These are phyloP conservation scores for Cicer chorassanicum DNA, from an alignment of 306 rosid species.

Conservation along the genomic window DNA sequence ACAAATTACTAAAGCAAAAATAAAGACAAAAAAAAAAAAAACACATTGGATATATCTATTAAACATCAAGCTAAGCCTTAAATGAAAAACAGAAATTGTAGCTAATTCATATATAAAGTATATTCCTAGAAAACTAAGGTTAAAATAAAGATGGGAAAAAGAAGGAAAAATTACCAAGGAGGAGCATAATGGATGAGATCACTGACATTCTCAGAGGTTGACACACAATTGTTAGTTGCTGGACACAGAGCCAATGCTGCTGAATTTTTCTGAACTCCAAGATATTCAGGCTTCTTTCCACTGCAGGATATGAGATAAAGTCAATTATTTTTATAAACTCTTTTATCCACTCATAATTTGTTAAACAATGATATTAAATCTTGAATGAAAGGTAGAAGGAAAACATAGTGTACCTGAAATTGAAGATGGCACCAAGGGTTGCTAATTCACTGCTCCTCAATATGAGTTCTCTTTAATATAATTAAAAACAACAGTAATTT, in stretches of 20 bases:
- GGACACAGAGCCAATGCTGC: conserved; percentile 87
- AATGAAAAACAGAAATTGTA: background rate
- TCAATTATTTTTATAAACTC: background rate
- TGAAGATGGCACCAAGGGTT: conserved; percentile 78
- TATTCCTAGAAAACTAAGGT: background rate
- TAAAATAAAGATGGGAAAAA: background rate
- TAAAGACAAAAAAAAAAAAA: background rate
- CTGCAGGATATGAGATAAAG: conserved; percentile 44
- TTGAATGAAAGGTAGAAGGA: too few relatives aligned
- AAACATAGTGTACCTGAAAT: conserved; percentile 56
- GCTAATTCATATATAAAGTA: background rate
- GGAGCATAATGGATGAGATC: conserved; percentile 88
- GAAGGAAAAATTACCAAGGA: conserved; percentile 68
- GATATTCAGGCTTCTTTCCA: conserved; percentile 89
- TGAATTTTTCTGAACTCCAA: conserved; percentile 88
- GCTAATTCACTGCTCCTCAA: conserved; percentile 86
- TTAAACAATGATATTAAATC: too few relatives aligned
- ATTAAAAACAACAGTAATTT: background rate
- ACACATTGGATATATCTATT: too few relatives aligned
- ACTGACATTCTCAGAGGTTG: conserved; percentile 80
- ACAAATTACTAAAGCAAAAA: background rate
- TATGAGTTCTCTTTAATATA: conserved; percentile 59
- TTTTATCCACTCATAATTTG: too few relatives aligned
- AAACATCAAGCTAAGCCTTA: background rate
- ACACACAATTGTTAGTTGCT: conserved; percentile 86